Conservation (phyloP, 2,329 filamentous ascomycete genomes). For the Colletotrichum sp. region DNA sequence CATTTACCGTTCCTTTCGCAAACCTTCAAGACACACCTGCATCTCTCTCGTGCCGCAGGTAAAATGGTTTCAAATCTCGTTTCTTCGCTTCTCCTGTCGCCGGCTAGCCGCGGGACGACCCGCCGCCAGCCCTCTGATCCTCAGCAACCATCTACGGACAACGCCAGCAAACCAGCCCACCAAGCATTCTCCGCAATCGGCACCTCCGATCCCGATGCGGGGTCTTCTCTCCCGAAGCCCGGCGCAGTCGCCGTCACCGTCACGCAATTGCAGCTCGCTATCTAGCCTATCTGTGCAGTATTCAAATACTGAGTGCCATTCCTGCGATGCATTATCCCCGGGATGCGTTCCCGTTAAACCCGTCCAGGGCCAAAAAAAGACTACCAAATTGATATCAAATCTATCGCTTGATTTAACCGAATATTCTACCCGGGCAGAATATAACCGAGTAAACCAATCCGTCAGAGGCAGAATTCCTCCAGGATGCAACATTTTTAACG, state of each 20-base stretch:
- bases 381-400: neutral
- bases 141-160: neutral
- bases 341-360: neutral
- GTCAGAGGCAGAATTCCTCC: neutral
- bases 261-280: neutral
- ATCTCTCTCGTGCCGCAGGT: neutral
- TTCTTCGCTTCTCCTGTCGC: neutral
- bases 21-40: neutral
- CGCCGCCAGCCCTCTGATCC: neutral
- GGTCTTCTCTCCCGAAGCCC: neutral
- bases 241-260: neutral
- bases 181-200: neutral
- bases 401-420: neutral
- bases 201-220: neutral
- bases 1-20: neutral
- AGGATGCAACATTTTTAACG: neutral
- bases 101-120: neutral
- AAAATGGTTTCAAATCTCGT: neutral
- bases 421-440: conserved; percentile 17
- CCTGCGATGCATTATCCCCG: neutral
- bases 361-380: neutral
- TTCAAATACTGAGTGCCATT: neutral
- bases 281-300: neutral
- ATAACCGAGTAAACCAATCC: neutral
- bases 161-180: neutral